A percentile compares a stretch with the other conserved stretches of the same genome.
Conservation (phyloP, 306 rosid genomes). For the Carpinus fangiana region DNA sequence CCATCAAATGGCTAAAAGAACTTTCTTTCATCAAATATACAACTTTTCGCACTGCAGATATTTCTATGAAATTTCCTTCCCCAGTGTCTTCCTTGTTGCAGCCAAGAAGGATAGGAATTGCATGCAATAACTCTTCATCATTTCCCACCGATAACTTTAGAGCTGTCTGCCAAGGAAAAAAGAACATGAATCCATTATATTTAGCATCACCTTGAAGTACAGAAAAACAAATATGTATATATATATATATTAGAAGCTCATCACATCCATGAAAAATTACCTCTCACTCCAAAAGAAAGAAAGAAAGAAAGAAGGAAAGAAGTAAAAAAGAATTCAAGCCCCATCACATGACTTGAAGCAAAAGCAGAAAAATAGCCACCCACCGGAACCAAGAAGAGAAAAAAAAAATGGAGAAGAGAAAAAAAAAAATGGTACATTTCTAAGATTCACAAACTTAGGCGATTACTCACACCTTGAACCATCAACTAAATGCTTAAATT, state of each 20-base stretch:
- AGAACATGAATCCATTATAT: conserved; percentile 12
- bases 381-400: not conserved
- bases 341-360: not conserved
- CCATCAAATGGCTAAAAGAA: conserved; percentile 87
- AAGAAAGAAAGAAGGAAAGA: not conserved
- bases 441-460: not conserved
- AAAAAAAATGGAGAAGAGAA: not conserved
- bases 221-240: not conserved
- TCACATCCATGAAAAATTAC: conserved; percentile 4
- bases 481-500: not conserved
- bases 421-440: not conserved
- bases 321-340: not conserved
- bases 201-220: conserved; percentile 13
- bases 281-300: conserved; percentile 2
- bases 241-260: not conserved
- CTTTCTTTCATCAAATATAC: conserved; percentile 62
- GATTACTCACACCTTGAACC: not conserved
- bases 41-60: conserved; percentile 34
- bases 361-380: not conserved
- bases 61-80: conserved; percentile 48
- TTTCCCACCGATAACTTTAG: conserved; percentile 69
- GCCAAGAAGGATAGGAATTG: conserved; percentile 76
- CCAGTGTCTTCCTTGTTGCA: conserved; percentile 46
- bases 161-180: conserved; percentile 59
- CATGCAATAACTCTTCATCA: conserved; percentile 58